Percentiles rank a stretch among this genome's conserved stretches.
Evolutionary conservation across 129 eudicot species (phyloP).

Genomic region (Silybum marianum): DNA sequence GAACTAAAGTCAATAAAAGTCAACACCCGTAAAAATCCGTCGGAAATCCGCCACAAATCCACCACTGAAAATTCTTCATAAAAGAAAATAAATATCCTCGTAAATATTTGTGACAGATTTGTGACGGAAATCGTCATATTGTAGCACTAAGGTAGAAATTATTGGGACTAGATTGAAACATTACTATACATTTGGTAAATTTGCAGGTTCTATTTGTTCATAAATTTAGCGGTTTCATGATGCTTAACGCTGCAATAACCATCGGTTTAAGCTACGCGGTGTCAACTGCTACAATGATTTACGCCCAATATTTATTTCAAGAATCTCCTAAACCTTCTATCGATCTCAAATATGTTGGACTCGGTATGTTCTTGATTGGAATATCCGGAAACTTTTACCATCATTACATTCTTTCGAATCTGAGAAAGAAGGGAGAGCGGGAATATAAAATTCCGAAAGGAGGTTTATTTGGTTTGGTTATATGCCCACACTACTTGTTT

Average conservation of each 20-base stretch:
- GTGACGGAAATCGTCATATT: no score
- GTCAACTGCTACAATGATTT: slow-evolving; percentile 30
- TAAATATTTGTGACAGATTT: no score
- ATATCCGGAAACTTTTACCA: slow-evolving; percentile 43
- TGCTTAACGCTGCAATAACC: slow-evolving; percentile 15
- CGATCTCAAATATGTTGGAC: slow-evolving; percentile 36
- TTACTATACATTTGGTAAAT: neutral
- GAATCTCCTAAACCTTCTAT: slow-evolving; percentile 26
- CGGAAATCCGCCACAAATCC: no score
- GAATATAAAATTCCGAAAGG: slow-evolving; percentile 61
- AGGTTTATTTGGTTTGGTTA: slow-evolving; percentile 50
- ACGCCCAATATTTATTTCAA: slow-evolving; percentile 29
- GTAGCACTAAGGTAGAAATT: neutral
- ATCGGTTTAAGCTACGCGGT: slow-evolving; percentile 30
- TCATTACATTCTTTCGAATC: slow-evolving; percentile 44
- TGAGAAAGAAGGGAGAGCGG: slow-evolving; percentile 38
- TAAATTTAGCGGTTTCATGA: slow-evolving; percentile 40
- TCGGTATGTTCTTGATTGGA: slow-evolving; percentile 34
- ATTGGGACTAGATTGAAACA: neutral
- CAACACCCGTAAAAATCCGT: no score
- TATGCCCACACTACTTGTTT: slow-evolving; percentile 63
- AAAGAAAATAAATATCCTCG: no score
- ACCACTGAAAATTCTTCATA: no score
- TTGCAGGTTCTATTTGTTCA: slow-evolving; percentile 43
- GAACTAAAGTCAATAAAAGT: no score